phyloP scores from a whole-genome alignment of 805 yeast species.

The Kregervanrija delftensis region DNA sequence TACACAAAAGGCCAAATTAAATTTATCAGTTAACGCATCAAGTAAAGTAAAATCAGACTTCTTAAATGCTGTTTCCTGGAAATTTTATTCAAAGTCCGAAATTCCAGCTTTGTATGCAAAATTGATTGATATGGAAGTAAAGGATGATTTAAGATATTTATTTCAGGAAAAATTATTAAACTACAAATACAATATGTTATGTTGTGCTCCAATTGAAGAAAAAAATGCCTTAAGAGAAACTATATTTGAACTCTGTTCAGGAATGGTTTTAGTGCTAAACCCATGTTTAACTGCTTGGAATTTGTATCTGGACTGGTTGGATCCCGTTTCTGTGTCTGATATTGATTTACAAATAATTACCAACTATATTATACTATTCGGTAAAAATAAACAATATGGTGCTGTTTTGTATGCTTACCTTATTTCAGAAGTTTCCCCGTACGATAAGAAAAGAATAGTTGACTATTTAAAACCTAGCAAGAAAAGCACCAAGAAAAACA shows the following conservation, averaged over 20 bases:
- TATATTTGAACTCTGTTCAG: constrained; percentile 54
- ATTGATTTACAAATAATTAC: constrained; percentile 41
- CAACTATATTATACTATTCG: constrained; percentile 51
- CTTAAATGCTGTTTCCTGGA: constrained; percentile 37
- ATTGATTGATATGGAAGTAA: constrained; percentile 48
- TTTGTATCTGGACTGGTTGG: constrained; percentile 65
- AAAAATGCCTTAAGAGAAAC: constrained; percentile 35
- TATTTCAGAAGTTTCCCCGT: constrained; percentile 63
- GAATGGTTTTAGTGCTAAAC: constrained; percentile 64
- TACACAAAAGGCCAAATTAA: constrained; percentile 42
- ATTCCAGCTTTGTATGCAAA: constrained; percentile 48
- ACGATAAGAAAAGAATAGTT: constrained; percentile 30
- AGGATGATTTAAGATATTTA: constrained; percentile 51
- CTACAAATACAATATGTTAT: constrained; percentile 48
- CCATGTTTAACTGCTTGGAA: constrained; percentile 65
- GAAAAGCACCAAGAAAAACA: constrained; percentile 12
- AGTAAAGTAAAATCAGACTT: constrained; percentile 24
- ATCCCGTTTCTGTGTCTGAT: constrained; percentile 41
- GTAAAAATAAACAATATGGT: constrained; percentile 45
- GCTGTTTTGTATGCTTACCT: constrained; percentile 56
- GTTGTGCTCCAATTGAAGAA: constrained; percentile 38
- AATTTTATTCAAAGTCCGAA: constrained; percentile 41
- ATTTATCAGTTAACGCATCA: constrained; percentile 38
- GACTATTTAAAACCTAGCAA: constrained; percentile 15
- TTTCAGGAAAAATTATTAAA: constrained; percentile 56